Conservation (phyloP, 805 yeast genomes). For the Yarrowia yakushimensis region DNA sequence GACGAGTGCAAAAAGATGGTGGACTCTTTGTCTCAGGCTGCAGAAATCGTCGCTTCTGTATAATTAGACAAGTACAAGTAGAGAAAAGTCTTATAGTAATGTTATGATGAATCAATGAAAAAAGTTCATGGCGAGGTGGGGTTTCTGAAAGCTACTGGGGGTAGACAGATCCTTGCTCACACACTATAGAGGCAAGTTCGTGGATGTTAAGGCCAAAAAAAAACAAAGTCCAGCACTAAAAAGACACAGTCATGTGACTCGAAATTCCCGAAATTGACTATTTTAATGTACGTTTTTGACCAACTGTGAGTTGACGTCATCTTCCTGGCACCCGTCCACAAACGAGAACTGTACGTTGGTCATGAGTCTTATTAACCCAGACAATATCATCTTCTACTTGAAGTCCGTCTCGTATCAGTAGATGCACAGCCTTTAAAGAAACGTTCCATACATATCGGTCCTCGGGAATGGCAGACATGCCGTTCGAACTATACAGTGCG, state of each 20-base stretch:
- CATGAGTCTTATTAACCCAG: too few relatives aligned
- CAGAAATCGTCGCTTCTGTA: slow-evolving; percentile 57
- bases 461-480: background rate
- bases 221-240: too few relatives aligned
- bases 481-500: background rate
- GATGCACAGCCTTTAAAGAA: background rate
- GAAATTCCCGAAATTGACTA: background rate
- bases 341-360: too few relatives aligned
- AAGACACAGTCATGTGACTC: background rate
- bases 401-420: background rate
- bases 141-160: too few relatives aligned
- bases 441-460: slow-evolving; percentile 15
- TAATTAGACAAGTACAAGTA: slow-evolving; percentile 34
- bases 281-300: background rate
- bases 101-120: slow-evolving; percentile 1
- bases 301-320: background rate
- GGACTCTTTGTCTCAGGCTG: slow-evolving; percentile 82
- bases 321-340: too few relatives aligned
- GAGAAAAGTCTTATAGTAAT: slow-evolving; percentile 6
- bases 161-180: too few relatives aligned
- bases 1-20: slow-evolving; percentile 94
- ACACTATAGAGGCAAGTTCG: too few relatives aligned
- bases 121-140: too few relatives aligned
- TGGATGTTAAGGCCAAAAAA: too few relatives aligned
- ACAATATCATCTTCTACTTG: too few relatives aligned